Evolutionary conservation across 2,329 filamentous ascomycete genomes (phyloP).

Genomic region (Gaeumannomyces sp.): DNA sequence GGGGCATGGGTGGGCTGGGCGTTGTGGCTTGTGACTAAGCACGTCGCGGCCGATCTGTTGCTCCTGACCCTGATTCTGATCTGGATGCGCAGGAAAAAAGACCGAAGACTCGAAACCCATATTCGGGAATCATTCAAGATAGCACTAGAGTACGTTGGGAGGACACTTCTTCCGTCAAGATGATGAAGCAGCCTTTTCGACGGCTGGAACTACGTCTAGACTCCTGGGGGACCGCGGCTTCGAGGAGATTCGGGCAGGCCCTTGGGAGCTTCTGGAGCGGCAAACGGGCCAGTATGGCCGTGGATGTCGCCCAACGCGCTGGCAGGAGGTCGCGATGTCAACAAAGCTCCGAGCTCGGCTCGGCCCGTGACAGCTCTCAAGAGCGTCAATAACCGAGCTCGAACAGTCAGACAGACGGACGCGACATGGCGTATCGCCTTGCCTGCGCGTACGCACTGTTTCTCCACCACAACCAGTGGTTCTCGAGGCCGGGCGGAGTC

Average conservation of each 20-base stretch:
- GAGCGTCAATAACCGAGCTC: neutral
- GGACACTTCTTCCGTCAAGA: slow-evolving; percentile 47
- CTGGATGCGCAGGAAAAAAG: slow-evolving; percentile 67
- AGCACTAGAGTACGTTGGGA: slow-evolving; percentile 52
- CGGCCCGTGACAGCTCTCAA: neutral
- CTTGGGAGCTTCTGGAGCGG: neutral
- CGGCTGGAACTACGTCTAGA: neutral
- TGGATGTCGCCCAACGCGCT: too few species aligned
- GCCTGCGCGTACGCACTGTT: neutral
- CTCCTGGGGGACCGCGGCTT: neutral
- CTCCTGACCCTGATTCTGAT: slow-evolving; percentile 60
- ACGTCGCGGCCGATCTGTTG: slow-evolving; percentile 65
- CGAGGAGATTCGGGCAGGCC: neutral
- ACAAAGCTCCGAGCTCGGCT: neutral
- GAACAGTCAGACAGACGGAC: neutral
- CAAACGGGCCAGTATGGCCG: too few species aligned
- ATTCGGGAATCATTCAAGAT: slow-evolving; percentile 57
- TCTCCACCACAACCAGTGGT: neutral
- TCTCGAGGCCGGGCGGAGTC: neutral
- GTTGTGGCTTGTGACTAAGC: slow-evolving; percentile 63
- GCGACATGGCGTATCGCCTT: neutral
- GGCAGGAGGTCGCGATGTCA: neutral
- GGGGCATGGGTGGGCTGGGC: slow-evolving; percentile 67
- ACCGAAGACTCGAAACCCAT: slow-evolving; percentile 67
- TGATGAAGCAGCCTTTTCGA: slow-evolving; percentile 26